Evolutionary conservation across 2,329 filamentous ascomycete species (phyloP).

Genomic region (Alternaria brassicicola): DNA sequence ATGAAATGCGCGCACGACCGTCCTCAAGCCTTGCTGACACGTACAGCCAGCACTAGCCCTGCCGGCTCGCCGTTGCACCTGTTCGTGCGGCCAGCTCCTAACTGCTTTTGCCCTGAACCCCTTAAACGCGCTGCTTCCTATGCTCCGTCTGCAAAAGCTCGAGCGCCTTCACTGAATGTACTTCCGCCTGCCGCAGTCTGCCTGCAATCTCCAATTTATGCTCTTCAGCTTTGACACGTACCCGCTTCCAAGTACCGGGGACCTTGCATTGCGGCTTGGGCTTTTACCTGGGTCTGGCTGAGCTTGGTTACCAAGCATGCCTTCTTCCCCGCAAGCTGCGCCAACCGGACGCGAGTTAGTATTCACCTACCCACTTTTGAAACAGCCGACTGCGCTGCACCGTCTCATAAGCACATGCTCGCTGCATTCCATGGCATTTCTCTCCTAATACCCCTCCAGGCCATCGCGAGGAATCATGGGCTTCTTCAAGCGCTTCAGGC

Average conservation of each 20-base stretch:
- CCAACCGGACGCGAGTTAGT: slow-evolving; percentile 33
- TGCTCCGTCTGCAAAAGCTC: slow-evolving; percentile 11
- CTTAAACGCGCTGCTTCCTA: slow-evolving; percentile 20
- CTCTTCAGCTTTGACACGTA: slow-evolving; percentile 3
- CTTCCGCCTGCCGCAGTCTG: not conserved
- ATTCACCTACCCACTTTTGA: slow-evolving; percentile 18
- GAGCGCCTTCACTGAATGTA: slow-evolving; percentile 9
- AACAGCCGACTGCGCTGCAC: slow-evolving; percentile 19
- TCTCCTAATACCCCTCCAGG: slow-evolving; percentile 27
- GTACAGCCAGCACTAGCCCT: slow-evolving; percentile 25
- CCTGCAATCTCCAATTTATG: slow-evolving; percentile 14
- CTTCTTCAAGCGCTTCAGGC: slow-evolving; percentile 57
- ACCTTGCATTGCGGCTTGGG: slow-evolving; percentile 8
- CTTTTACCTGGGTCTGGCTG: slow-evolving; percentile 3
- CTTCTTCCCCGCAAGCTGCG: slow-evolving; percentile 36
- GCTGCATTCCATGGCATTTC: slow-evolving; percentile 17
- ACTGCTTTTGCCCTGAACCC: slow-evolving; percentile 16
- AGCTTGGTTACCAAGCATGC: slow-evolving; percentile 29
- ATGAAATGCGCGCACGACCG: slow-evolving; percentile 11
- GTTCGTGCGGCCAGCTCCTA: slow-evolving; percentile 2
- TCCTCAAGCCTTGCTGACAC: slow-evolving; percentile 30
- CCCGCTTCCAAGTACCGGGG: slow-evolving; percentile 4
- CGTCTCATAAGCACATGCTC: slow-evolving; percentile 22
- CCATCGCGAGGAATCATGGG: slow-evolving; percentile 52
- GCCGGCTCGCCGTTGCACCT: slow-evolving; percentile 12